Base-by-base conservation (phyloP, 2,329 filamentous ascomycete species). In the Verticillium isaacii region DNA sequence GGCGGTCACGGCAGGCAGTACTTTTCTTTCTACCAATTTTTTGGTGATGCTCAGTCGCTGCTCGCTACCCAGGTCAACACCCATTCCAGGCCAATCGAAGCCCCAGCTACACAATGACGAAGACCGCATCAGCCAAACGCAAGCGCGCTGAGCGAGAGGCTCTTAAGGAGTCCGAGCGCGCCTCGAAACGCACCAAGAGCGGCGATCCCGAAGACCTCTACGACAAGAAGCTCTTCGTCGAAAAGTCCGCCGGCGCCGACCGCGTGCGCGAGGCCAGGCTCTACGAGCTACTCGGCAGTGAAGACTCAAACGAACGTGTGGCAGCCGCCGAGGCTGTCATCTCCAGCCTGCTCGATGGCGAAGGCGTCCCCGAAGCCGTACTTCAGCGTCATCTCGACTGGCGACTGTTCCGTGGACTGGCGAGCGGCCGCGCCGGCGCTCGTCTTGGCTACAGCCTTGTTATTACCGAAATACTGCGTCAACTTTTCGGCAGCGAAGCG, bases 371-470 rank as follows among this genome's bases (percentile, higher is more conserved):
- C 2, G 85, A 88, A 70, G 68, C 76, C 1, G 81, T 85, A 2
- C 76, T 89, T 15, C 73, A 81, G 66, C 78, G 85, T 62, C 86
- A 89, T 67, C 76, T 89, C 34, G 84, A 86, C 65, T 85, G 85
- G 71, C 84, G 90, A 32, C 80, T 99, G 41, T 92, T 97, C 73
- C 87, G 91, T 60, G 95, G 95, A 50, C 86, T 98, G 19, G 93
- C 93, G 64, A 97, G 93, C 73, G 89, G 92, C 60, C 88, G 92
- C 62, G 97, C 97, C 77, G 92, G 91, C 14, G 92, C 94, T 19
- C 85, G 95, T 32, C 79, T 95, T 58, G 95, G 95, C 3, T 97
- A 96, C 73, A 96, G 92, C 60, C 82, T 97, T 61, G 94, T 94
- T 0, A 78, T 98, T 67, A 90, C 93, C 0, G 93, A 97, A 74